phyloP scores from a whole-genome alignment of 805 yeast genomes.

The Hanseniaspora guilliermondii region DNA sequence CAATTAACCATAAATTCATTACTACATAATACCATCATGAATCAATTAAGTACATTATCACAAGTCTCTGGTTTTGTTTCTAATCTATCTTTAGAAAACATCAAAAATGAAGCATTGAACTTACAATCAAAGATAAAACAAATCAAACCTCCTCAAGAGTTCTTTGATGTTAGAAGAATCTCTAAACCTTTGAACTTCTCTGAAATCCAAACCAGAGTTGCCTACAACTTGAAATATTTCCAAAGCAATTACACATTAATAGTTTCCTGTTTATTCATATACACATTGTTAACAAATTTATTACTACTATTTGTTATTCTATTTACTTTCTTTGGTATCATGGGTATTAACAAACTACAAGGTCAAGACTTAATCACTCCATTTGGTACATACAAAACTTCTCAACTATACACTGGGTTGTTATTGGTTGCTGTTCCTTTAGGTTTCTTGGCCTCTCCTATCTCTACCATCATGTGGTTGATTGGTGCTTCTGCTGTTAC shows the following conservation, averaged over 20 bases:
- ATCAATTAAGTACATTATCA: constrained; percentile 9
- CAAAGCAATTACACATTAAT: constrained; percentile 74
- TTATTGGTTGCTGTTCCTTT: constrained; percentile 65
- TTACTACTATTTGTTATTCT: constrained; percentile 71
- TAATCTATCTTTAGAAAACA: constrained; percentile 24
- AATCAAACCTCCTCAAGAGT: constrained; percentile 82
- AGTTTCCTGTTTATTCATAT: constrained; percentile 58
- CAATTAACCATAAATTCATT: too few relatives aligned
- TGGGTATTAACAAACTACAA: constrained; percentile 62
- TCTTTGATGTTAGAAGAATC: constrained; percentile 77
- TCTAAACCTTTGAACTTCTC: constrained; percentile 83
- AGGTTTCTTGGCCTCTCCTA: constrained; percentile 78
- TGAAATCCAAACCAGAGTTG: constrained; percentile 78
- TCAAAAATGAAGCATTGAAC: constrained; percentile 36
- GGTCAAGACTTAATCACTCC: constrained; percentile 78
- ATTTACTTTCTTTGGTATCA: constrained; percentile 61
- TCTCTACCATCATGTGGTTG: constrained; percentile 83
- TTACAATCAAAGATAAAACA: constrained; percentile 56
- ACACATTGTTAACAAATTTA: constrained; percentile 77
- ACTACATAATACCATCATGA: constrained; percentile 11
- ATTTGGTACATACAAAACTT: constrained; percentile 55
- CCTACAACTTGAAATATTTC: constrained; percentile 76
- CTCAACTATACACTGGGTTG: constrained; percentile 75
- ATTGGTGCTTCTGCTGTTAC: constrained; percentile 71
- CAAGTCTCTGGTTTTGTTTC: constrained; percentile 25